phyloP scores from a whole-genome alignment of 257 asterid species.

The Rehmannia glutinosa region DNA sequence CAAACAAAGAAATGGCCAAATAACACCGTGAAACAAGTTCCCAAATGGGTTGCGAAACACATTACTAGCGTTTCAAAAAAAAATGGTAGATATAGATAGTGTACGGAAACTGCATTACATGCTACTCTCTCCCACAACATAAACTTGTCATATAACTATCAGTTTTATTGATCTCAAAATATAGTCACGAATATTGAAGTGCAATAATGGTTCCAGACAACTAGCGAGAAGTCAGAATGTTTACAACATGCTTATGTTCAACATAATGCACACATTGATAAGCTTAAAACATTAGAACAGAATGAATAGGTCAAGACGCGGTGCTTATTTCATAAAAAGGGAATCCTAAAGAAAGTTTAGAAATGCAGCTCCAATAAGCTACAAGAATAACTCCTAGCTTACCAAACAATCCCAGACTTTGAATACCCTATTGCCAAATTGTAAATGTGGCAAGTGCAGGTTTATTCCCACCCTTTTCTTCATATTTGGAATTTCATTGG shows the following conservation, averaged over 20 bases:
- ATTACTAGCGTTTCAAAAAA: neutral
- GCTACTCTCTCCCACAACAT: neutral
- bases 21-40: neutral
- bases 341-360: neutral
- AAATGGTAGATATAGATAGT: neutral
- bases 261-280: neutral
- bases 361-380: neutral
- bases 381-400: neutral
- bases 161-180: neutral
- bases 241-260: slow-evolving; percentile 1
- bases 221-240: neutral
- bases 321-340: neutral
- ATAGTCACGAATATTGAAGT: neutral
- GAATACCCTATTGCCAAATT: neutral
- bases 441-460: neutral
- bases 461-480: slow-evolving; percentile 4
- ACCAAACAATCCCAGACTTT: neutral
- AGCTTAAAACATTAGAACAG: neutral
- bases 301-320: neutral
- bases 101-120: neutral
- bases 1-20: neutral
- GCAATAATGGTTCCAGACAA: neutral
- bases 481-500: neutral
- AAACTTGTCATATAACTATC: neutral
- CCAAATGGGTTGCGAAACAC: neutral